phyloP scores from a whole-genome alignment of 164 flowering plant genomes.

The Akebia trifoliata region DNA sequence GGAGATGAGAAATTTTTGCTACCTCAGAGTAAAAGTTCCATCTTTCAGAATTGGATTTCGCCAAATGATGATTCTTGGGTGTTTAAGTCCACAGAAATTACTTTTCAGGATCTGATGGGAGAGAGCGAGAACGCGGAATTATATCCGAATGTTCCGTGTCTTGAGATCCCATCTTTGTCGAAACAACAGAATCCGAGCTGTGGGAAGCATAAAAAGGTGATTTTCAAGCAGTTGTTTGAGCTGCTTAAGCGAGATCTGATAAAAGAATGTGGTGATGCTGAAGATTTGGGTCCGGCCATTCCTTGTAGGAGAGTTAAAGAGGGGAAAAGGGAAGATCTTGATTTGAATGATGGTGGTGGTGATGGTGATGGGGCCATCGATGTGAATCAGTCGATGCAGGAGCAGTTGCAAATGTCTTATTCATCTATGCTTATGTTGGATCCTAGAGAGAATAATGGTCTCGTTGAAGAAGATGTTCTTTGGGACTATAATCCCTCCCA shows the following conservation, averaged over 20 bases:
- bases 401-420: conserved; percentile 34
- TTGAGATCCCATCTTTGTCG: conserved; percentile 3
- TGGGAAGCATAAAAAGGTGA: conserved; percentile 54
- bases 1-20: conserved; percentile 17
- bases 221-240: conserved; percentile 62
- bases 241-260: conserved; percentile 35
- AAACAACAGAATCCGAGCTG: conserved; percentile 28
- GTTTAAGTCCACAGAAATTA: conserved; percentile 3
- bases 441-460: conserved; percentile 18
- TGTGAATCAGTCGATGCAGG: conserved; percentile 19
- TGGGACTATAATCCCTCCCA: conserved; percentile 35
- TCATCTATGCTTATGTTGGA: conserved; percentile 50
- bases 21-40: no score
- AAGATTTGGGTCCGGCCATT: conserved; percentile 28
- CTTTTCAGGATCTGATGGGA: conserved; percentile 41
- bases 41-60: conserved; percentile 7
- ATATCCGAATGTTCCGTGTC: conserved; percentile 6
- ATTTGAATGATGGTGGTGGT: conserved; percentile 12
- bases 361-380: conserved; percentile 6
- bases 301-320: conserved; percentile 19
- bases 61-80: conserved; percentile 24
- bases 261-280: no score
- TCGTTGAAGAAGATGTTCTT: conserved; percentile 25
- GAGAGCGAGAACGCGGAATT: conserved; percentile 27
- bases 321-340: conserved; percentile 10